A percentile compares a stretch with the other conserved stretches of the same genome.
phyloP scores from a whole-genome alignment of 1,284 basidiomycete species.

The Trametes versicolor region DNA sequence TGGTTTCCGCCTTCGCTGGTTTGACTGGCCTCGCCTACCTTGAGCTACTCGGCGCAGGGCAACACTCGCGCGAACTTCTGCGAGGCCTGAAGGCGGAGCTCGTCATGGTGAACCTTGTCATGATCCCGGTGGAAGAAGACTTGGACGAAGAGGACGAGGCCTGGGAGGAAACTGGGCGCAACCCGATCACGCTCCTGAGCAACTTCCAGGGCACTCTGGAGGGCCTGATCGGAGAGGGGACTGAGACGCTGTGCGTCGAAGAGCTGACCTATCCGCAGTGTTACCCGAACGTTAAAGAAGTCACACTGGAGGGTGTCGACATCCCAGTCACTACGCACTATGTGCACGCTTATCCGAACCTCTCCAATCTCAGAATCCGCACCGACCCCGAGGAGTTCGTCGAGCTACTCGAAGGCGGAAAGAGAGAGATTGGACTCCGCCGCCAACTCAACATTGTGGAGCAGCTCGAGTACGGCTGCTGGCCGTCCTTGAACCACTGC shows the following conservation, averaged over 20 bases:
- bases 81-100: neutral
- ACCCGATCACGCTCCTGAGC: slow-evolving; percentile 8
- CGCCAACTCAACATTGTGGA: neutral
- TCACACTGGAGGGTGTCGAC: neutral
- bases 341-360: neutral
- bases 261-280: neutral
- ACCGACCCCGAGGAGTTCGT: neutral
- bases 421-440: neutral
- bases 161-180: neutral
- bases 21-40: slow-evolving; percentile 1
- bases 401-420: neutral
- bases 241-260: slow-evolving; percentile 1
- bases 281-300: neutral
- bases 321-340: neutral
- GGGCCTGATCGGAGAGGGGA: neutral
- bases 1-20: neutral
- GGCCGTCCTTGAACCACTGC: neutral
- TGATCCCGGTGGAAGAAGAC: neutral
- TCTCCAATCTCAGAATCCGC: neutral
- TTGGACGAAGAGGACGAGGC: neutral
- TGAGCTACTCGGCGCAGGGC: neutral
- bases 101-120: neutral
- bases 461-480: neutral
- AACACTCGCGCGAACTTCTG: neutral
- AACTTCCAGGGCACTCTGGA: slow-evolving; percentile 13